Evolutionary conservation across 495 filamentous ascomycete species (phyloP), one percentile per base, ranked within the genome.

Genomic region (Penicillium bovifimosum): DNA sequence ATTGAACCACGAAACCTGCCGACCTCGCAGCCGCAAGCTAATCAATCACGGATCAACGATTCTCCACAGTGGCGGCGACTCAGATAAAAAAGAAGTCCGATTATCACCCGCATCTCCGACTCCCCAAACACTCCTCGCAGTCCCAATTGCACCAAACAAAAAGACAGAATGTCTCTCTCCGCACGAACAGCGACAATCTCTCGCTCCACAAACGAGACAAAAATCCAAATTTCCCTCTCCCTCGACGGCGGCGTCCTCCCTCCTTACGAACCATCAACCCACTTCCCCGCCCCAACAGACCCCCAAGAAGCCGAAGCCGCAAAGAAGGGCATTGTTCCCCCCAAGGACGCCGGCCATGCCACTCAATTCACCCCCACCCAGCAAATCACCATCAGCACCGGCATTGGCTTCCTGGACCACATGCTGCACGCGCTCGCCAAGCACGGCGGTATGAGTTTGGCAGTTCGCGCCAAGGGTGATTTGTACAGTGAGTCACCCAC

Each of bases 381-480:
- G 75, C 80, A 80, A 41, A 95, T 98, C 63, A 83, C 79, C 66
- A 78, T 97, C 51, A 86, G 87, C 78, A 93, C 92, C 1, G 93
- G 93, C 42, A 95, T 98, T 64, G 93, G 93, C n/a, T 98, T 98
- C 71, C 76, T 98, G 29, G 93, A 98, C 75, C 93, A 98, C 76
- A 97, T 98, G 93, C 77, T 98, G 43, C 93, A 98, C 67, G 93
- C 93, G 26, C 81, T 96, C 34, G 87, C 93, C 2, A 97, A 98
- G 67, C 93, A 98, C 70, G 83, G 87, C 0, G 92, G 92, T 14
- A 96, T 91, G 93, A 90, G 85, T 76, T 69, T 98, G 59, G 80
- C 80, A 8, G 71, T 98, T 18, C 76, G 81, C 38, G 92, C 89
- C 61, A 80, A 84, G 67, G 93, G 93, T 14, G 93, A 98, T 74